Evolutionary conservation across 164 flowering plant genomes (phyloP).

Genomic region (Magnolia officinalis): DNA sequence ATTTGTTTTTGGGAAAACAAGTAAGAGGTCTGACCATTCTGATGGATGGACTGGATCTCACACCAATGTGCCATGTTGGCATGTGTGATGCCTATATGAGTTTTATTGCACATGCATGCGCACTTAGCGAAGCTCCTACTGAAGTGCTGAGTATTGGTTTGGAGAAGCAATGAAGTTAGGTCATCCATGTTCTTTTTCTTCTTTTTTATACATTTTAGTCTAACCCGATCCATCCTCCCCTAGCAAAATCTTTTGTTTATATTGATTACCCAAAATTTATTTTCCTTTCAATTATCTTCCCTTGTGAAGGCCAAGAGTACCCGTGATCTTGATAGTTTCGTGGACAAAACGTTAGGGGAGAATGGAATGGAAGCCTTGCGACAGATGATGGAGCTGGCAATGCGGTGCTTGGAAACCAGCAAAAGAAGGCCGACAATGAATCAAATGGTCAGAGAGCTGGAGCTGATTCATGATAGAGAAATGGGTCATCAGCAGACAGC

Average conservation of each 20-base stretch:
- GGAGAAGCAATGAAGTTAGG: too few relatives aligned
- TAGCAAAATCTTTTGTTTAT: not conserved
- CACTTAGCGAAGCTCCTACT: too few relatives aligned
- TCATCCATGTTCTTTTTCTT: too few relatives aligned
- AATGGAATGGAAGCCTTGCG: slow-evolving; percentile 13
- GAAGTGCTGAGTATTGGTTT: too few relatives aligned
- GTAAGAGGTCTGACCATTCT: too few relatives aligned
- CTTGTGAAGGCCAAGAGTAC: slow-evolving; percentile 26
- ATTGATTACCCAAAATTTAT: not conserved
- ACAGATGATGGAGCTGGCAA: slow-evolving; percentile 33
- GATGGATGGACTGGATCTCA: too few relatives aligned
- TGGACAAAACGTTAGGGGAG: slow-evolving; percentile 27
- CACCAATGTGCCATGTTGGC: too few relatives aligned
- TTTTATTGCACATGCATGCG: too few relatives aligned
- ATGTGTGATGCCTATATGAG: too few relatives aligned
- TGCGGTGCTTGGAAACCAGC: slow-evolving; percentile 26
- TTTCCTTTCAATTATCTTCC: not conserved
- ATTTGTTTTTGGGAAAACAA: too few relatives aligned
- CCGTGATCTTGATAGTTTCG: slow-evolving; percentile 11
- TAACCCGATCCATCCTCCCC: too few relatives aligned
- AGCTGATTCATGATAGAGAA: slow-evolving; percentile 28
- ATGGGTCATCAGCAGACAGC: slow-evolving; percentile 13
- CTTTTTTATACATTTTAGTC: not conserved
- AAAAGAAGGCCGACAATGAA: slow-evolving; percentile 33
- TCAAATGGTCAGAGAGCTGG: slow-evolving; percentile 30